phyloP scores from a whole-genome alignment of 2,329 filamentous ascomycete genomes.

The Hirsutella minnesotensis region DNA sequence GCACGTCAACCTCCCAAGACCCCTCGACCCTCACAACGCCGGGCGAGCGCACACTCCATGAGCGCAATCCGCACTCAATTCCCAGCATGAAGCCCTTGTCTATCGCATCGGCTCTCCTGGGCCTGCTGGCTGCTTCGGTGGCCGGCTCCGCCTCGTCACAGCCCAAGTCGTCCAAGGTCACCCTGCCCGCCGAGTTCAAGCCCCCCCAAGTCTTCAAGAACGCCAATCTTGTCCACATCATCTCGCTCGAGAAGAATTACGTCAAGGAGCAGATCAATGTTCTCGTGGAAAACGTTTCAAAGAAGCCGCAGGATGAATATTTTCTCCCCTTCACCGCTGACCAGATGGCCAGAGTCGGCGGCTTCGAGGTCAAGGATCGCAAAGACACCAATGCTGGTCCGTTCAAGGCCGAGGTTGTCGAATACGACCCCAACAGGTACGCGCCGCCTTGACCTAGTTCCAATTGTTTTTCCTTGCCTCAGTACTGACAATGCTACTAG shows the following conservation, averaged over 20 bases:
- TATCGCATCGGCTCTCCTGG: constrained; percentile 45
- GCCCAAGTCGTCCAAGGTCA: constrained; percentile 43
- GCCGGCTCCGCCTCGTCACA: constrained; percentile 20
- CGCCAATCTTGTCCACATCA: constrained; percentile 75
- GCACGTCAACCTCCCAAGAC: background rate
- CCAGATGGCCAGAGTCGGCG: constrained; percentile 66
- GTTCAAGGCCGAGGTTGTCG: constrained; percentile 60
- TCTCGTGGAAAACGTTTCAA: constrained; percentile 79
- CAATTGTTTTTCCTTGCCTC: background rate
- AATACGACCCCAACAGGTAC: constrained; percentile 48
- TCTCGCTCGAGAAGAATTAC: constrained; percentile 90
- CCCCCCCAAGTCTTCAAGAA: constrained; percentile 91
- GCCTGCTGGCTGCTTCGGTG: constrained; percentile 39
- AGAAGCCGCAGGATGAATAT: constrained; percentile 75
- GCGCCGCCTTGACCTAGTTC: constrained; percentile 7
- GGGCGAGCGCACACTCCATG: constrained; percentile 19
- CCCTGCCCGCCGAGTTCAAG: constrained; percentile 57
- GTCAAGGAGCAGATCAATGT: constrained; percentile 85
- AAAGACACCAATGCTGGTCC: constrained; percentile 57
- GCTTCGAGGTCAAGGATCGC: constrained; percentile 85
- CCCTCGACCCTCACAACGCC: constrained; percentile 5
- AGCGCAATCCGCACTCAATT: constrained; percentile 13
- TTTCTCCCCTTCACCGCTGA: constrained; percentile 75
- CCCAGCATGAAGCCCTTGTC: constrained; percentile 29
- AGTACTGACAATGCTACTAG: constrained; percentile 27